A percentile compares a stretch with the other conserved stretches of the same genome.
Conservation (phyloP, 768 basidiomycete genomes). For the Phylloporus scabripes region DNA sequence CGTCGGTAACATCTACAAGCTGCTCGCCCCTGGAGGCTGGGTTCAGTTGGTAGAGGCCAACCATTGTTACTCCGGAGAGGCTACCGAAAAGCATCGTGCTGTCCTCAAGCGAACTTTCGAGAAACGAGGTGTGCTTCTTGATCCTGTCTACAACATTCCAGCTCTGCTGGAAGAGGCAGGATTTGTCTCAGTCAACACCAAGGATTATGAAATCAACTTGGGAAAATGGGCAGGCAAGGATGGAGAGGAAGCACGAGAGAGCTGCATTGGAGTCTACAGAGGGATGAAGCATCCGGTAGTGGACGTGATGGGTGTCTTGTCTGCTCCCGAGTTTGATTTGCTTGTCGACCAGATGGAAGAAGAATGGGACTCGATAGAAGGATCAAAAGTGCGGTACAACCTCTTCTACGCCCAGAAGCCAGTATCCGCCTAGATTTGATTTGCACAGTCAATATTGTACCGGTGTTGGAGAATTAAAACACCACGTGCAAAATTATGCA, state of each 20-base stretch:
- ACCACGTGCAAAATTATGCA: too few species aligned
- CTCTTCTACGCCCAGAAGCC: conserved; percentile 5
- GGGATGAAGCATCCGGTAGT: neutral
- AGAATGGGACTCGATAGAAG: conserved; percentile 4
- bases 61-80: conserved; percentile 1
- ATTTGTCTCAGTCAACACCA: neutral
- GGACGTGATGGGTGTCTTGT: neutral
- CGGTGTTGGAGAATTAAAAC: too few species aligned
- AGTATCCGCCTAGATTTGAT: neutral
- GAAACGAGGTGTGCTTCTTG: neutral
- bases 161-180: neutral
- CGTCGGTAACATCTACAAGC: conserved; percentile 20
- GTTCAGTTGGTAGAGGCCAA: conserved; percentile 21
- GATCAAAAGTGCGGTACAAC: conserved; percentile 4
- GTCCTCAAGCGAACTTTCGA: conserved; percentile 1
- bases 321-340: neutral
- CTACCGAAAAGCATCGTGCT: neutral
- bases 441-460: neutral
- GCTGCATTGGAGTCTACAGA: neutral
- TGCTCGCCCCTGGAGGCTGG: conserved; percentile 24
- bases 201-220: neutral
- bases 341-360: neutral
- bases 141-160: neutral
- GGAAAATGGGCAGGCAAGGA: conserved; percentile 4
- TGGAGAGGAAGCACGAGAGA: neutral